phyloP scores from a whole-genome alignment of 2,329 filamentous ascomycete genomes.

The Zymoseptoria pseudotritici region DNA sequence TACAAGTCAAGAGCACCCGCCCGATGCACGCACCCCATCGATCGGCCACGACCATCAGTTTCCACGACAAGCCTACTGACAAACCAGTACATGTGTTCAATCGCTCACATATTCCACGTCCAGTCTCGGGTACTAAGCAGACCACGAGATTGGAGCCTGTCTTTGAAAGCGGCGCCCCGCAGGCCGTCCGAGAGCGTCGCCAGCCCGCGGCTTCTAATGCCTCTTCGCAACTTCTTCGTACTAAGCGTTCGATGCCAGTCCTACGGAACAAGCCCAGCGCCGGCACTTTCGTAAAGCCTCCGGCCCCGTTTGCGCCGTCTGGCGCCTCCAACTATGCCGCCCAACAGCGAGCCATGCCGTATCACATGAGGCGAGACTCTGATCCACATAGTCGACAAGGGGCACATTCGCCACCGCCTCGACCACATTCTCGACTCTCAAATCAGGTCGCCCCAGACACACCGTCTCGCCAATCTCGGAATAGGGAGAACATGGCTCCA shows the following conservation, averaged over 20 bases:
- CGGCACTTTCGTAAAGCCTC: slow-evolving; percentile 53
- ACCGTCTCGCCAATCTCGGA: slow-evolving; percentile 36
- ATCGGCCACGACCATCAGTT: slow-evolving; percentile 78
- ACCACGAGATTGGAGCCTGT: slow-evolving; percentile 77
- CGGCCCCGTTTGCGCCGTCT: slow-evolving; percentile 70
- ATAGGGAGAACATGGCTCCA: slow-evolving; percentile 38
- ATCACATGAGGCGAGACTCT: slow-evolving; percentile 74
- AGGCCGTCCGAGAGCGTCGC: slow-evolving; percentile 51
- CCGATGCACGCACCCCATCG: slow-evolving; percentile 60
- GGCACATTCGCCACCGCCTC: slow-evolving; percentile 38
- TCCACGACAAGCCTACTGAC: slow-evolving; percentile 63
- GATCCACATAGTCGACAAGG: slow-evolving; percentile 47
- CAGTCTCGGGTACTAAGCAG: slow-evolving; percentile 48
- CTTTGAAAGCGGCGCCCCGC: slow-evolving; percentile 77
- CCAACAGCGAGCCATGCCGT: slow-evolving; percentile 54
- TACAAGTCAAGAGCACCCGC: slow-evolving; percentile 69
- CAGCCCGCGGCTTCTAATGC: slow-evolving; percentile 48
- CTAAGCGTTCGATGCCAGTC: slow-evolving; percentile 54
- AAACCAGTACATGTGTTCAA: slow-evolving; percentile 25
- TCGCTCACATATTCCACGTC: slow-evolving; percentile 69
- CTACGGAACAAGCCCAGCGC: slow-evolving; percentile 40
- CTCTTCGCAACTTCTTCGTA: slow-evolving; percentile 43
- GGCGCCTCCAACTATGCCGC: slow-evolving; percentile 66
- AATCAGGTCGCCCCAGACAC: slow-evolving; percentile 43
- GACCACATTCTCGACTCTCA: slow-evolving; percentile 42